These are phyloP conservation scores for Nannochloropsis granulata DNA, from an alignment of 108 stramenopile genomes.

Conservation along the genomic window DNA sequence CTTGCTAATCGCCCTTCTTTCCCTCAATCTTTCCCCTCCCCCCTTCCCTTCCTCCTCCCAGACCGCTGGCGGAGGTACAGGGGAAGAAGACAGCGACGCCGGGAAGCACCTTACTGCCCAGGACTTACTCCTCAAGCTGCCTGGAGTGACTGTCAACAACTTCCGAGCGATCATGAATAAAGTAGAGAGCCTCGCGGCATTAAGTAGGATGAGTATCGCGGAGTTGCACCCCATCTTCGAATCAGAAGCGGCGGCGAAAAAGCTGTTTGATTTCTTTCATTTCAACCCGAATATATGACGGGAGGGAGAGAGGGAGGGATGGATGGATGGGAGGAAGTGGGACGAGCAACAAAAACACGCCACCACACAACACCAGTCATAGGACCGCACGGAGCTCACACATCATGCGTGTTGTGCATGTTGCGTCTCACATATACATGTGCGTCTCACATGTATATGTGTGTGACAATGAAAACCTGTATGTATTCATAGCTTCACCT, in stretches of 20 bases:
- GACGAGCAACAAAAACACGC: too few relatives aligned
- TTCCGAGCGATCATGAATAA: conserved; percentile 64
- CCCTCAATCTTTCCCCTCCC: background rate
- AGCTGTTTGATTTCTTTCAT: conserved; percentile 65
- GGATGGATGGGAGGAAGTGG: background rate
- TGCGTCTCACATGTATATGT: too few relatives aligned
- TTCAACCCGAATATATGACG: background rate
- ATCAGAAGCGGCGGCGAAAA: conserved; percentile 58
- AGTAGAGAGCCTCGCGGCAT: conserved; percentile 58
- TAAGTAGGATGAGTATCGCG: conserved; percentile 54
- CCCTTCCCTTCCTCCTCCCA: background rate
- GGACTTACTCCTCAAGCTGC: conserved; percentile 68
- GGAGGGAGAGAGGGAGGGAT: background rate
- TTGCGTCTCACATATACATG: too few relatives aligned
- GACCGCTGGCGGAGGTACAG: background rate
- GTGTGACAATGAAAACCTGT: too few relatives aligned
- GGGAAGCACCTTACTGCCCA: conserved; percentile 54
- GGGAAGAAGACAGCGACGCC: background rate
- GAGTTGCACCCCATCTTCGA: conserved; percentile 57
- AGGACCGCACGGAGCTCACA: too few relatives aligned
- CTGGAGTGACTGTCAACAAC: conserved; percentile 65
- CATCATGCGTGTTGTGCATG: too few relatives aligned
- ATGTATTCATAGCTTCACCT: too few relatives aligned
- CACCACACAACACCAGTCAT: too few relatives aligned
- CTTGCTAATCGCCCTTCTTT: background rate